phyloP scores from a whole-genome alignment of 2,329 filamentous ascomycete genomes.

The Whalleya microplaca region DNA sequence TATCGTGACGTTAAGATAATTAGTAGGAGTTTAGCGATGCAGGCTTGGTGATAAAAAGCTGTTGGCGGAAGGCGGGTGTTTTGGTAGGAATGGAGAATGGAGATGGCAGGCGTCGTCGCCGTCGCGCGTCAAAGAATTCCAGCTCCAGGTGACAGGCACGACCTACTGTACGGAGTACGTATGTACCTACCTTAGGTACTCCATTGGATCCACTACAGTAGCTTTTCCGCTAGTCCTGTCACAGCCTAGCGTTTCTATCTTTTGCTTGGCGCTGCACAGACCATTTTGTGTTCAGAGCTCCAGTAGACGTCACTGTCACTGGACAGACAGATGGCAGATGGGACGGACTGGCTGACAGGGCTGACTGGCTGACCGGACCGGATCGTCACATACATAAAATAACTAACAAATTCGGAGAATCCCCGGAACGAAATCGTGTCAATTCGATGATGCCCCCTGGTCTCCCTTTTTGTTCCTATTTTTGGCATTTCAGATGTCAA shows the following conservation, averaged over 20 bases:
- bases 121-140: conserved; percentile 23
- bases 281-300: no score
- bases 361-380: neutral
- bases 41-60: neutral
- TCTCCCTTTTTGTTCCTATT: conserved; percentile 13
- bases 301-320: no score
- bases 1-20: neutral
- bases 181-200: neutral
- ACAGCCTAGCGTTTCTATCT: neutral
- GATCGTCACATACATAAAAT: no score
- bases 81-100: conserved; percentile 4
- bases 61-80: neutral
- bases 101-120: conserved; percentile 18
- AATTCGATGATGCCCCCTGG: conserved; percentile 22
- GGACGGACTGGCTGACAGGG: no score
- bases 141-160: neutral
- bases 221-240: neutral
- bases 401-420: no score
- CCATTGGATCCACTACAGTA: no score
- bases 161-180: no score
- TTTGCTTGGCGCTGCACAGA: neutral
- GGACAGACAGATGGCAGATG: no score
- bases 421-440: conserved; percentile 39
- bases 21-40: neutral
- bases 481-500: conserved; percentile 24